phyloP scores from a whole-genome alignment of 176 grass and related monocot genomes.

The Rhipidocladum racemiflorum region DNA sequence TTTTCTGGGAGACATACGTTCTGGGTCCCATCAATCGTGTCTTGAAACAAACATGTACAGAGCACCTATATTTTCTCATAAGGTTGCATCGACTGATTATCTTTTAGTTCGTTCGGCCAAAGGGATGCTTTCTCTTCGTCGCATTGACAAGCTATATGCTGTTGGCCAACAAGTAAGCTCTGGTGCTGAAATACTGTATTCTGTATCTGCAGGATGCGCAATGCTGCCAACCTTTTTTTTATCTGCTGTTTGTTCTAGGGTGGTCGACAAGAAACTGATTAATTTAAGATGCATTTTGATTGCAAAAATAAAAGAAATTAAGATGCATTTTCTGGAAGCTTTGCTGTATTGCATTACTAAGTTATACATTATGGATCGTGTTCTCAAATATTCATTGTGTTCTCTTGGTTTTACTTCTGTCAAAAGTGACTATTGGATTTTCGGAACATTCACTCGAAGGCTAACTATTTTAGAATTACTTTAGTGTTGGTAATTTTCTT shows the following conservation, averaged over 20 bases:
- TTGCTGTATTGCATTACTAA: background rate
- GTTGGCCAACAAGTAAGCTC: conserved; percentile 88
- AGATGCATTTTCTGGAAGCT: background rate
- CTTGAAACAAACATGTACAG: conserved; percentile 94
- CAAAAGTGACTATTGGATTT: background rate
- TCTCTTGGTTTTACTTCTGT: background rate
- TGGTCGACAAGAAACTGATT: background rate
- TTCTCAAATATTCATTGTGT: background rate
- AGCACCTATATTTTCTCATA: conserved; percentile 88
- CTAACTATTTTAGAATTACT: background rate
- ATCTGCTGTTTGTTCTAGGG: background rate
- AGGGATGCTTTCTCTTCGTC: conserved; percentile 79
- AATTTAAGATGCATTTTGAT: background rate
- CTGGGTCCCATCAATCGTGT: conserved; percentile 73
- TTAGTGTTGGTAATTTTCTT: background rate
- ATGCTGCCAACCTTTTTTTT: background rate
- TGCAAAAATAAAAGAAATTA: too few relatives aligned
- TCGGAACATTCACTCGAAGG: background rate
- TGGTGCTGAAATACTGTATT: conserved; percentile 13
- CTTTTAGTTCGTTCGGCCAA: conserved; percentile 87
- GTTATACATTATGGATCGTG: background rate
- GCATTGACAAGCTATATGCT: conserved; percentile 78
- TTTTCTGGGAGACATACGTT: conserved; percentile 79
- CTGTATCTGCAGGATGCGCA: conserved; percentile 6
- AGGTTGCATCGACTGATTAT: conserved; percentile 74